Evolutionary conservation across 1,139 yeast genomes (phyloP).

Genomic region (Scheffersomyces stambukii): DNA sequence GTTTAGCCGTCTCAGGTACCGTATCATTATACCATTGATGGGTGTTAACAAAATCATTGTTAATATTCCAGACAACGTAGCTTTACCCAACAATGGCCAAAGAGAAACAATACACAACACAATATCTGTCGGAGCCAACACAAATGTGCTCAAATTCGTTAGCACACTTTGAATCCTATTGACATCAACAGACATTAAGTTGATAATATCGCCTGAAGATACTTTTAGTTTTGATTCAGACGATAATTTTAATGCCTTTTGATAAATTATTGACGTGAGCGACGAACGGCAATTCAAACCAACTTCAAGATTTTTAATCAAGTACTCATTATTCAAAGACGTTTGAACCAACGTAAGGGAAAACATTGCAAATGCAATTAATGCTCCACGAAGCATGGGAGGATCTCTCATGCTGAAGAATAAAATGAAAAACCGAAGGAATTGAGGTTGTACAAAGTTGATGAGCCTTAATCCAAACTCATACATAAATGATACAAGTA

Average conservation of each 20-base stretch:
- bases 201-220: slow-evolving; percentile 32
- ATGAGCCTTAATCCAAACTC: slow-evolving; percentile 44
- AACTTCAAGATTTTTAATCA: slow-evolving; percentile 48
- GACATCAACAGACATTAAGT: slow-evolving; percentile 31
- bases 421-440: slow-evolving; percentile 42
- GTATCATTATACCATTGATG: slow-evolving; percentile 33
- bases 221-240: slow-evolving; percentile 25
- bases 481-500: slow-evolving; percentile 37
- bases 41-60: slow-evolving; percentile 26
- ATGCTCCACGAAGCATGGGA: slow-evolving; percentile 48
- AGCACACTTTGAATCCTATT: slow-evolving; percentile 19
- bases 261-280: slow-evolving; percentile 45
- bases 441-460: slow-evolving; percentile 54
- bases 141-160: slow-evolving; percentile 19
- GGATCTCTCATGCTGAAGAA: slow-evolving; percentile 37
- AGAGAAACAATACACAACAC: slow-evolving; percentile 20
- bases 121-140: slow-evolving; percentile 25
- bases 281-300: slow-evolving; percentile 51
- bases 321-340: slow-evolving; percentile 47
- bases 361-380: slow-evolving; percentile 51
- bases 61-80: slow-evolving; percentile 28
- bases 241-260: slow-evolving; percentile 26
- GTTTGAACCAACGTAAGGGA: slow-evolving; percentile 42
- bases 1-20: slow-evolving; percentile 42
- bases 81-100: slow-evolving; percentile 23